phyloP scores from a whole-genome alignment of 169 alveolate species.

The Plasmodium cynomolgi region DNA sequence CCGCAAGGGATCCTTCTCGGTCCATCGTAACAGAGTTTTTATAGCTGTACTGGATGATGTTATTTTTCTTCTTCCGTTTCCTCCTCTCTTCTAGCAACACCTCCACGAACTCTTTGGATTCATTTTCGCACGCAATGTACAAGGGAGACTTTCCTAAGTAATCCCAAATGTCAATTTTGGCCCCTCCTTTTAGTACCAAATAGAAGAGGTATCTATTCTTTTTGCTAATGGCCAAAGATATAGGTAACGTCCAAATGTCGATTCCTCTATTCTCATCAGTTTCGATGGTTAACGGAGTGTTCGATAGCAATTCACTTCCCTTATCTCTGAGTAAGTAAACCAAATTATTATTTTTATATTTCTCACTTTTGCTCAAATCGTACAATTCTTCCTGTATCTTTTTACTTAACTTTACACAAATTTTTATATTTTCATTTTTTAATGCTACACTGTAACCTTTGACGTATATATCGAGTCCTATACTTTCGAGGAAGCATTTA shows the following conservation, averaged over 20 bases:
- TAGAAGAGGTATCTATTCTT: slow-evolving; percentile 84
- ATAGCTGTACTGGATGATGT: slow-evolving; percentile 76
- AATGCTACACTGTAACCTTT: slow-evolving; percentile 81
- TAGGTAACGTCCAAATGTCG: slow-evolving; percentile 89
- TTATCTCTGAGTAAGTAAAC: slow-evolving; percentile 81
- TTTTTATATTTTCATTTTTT: slow-evolving; percentile 77
- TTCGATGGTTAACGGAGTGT: slow-evolving; percentile 87
- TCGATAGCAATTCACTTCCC: slow-evolving; percentile 89
- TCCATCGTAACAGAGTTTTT: slow-evolving; percentile 67
- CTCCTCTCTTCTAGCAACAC: slow-evolving; percentile 79
- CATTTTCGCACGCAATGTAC: slow-evolving; percentile 88
- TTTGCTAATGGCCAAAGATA: slow-evolving; percentile 86
- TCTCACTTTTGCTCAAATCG: slow-evolving; percentile 79
- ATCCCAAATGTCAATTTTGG: slow-evolving; percentile 89
- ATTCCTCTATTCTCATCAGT: slow-evolving; percentile 85
- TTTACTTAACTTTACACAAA: slow-evolving; percentile 80
- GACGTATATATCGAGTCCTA: slow-evolving; percentile 80
- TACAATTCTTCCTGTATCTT: slow-evolving; percentile 78
- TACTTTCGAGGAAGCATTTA: slow-evolving; percentile 80
- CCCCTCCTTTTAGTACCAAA: slow-evolving; percentile 88
- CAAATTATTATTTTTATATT: slow-evolving; percentile 78
- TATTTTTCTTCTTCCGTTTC: slow-evolving; percentile 76
- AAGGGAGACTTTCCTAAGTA: slow-evolving; percentile 89
- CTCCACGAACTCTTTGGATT: slow-evolving; percentile 83
- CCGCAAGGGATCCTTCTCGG: slow-evolving; percentile 51